A percentile compares a stretch with the other conserved stretches of the same genome.
Conservation (phyloP, 2,329 filamentous ascomycete species). For the Ambrosiella beaveri region DNA sequence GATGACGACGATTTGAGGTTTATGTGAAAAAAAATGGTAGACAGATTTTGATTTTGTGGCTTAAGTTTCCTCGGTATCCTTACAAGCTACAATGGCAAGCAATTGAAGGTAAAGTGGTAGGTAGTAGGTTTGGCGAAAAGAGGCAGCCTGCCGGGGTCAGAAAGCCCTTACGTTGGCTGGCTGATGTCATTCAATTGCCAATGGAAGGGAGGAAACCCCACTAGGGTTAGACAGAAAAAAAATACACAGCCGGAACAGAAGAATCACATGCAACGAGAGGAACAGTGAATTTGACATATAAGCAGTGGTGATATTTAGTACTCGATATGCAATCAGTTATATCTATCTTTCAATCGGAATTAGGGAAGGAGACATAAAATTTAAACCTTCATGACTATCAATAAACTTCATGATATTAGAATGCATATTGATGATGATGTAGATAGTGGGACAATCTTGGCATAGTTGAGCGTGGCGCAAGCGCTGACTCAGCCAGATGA, state of each 20-base stretch:
- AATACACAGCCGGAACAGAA: too few species aligned
- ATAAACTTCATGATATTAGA: background rate
- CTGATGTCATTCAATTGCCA: constrained; percentile 1
- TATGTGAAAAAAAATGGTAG: background rate
- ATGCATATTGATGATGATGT: constrained; percentile 10
- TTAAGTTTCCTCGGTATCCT: constrained; percentile 4
- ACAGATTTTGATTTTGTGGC: background rate
- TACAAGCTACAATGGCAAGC: background rate
- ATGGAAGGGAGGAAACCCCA: background rate
- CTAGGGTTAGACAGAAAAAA: background rate
- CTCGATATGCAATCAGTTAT: too few species aligned
- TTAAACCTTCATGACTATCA: too few species aligned
- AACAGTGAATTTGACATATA: too few species aligned
- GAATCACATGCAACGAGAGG: too few species aligned
- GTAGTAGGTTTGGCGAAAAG: background rate
- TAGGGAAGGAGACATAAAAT: too few species aligned
- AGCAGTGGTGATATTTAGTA: too few species aligned
- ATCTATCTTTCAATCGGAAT: too few species aligned
- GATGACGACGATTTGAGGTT: background rate
- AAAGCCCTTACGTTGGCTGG: constrained; percentile 1
- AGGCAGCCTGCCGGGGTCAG: constrained; percentile 9
- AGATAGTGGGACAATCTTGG: constrained; percentile 4
- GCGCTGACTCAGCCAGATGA: background rate
- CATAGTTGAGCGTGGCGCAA: constrained; percentile 2
- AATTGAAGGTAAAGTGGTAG: background rate